These are phyloP conservation scores for Suillus subalutaceus DNA, from an alignment of 768 basidiomycete species.

Conservation along the genomic window DNA sequence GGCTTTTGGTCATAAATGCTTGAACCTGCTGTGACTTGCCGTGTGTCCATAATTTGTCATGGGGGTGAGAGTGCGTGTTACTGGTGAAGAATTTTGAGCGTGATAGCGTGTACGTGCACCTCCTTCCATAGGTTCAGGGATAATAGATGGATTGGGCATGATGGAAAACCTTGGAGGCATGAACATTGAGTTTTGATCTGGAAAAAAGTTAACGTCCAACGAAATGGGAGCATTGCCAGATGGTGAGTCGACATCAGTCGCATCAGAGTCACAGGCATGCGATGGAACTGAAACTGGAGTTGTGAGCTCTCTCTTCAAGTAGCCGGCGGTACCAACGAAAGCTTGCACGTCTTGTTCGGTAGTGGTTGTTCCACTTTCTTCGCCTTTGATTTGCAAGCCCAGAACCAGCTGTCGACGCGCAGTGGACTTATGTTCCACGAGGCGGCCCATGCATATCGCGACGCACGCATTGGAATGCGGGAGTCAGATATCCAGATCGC, in stretches of 20 bases:
- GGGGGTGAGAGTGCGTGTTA: neutral
- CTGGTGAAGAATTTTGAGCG: neutral
- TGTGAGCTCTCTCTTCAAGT: conserved; percentile 11
- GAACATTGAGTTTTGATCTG: no score
- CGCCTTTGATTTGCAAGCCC: conserved; percentile 14
- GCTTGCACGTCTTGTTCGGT: conserved; percentile 23
- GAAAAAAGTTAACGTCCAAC: neutral
- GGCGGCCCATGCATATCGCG: conserved; percentile 30
- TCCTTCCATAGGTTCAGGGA: neutral
- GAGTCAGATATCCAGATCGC: conserved; percentile 30
- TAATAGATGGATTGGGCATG: neutral
- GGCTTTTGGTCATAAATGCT: no score
- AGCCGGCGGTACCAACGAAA: conserved; percentile 14
- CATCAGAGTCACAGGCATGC: conserved; percentile 8
- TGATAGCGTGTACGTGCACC: no score
- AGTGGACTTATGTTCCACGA: conserved; percentile 15
- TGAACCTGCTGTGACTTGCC: no score
- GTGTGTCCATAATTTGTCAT: no score
- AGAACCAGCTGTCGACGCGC: no score
- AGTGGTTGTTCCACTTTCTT: conserved; percentile 27
- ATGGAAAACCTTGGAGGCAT: neutral
- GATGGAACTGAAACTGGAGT: neutral
- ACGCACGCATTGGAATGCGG: conserved; percentile 29
- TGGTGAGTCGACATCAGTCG: conserved; percentile 12
- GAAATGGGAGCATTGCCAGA: conserved; percentile 30